Percentiles rank a stretch among this genome's conserved stretches.
Conservation (phyloP, 2,329 filamentous ascomycete genomes). For the Ceratocystis colombiana region DNA sequence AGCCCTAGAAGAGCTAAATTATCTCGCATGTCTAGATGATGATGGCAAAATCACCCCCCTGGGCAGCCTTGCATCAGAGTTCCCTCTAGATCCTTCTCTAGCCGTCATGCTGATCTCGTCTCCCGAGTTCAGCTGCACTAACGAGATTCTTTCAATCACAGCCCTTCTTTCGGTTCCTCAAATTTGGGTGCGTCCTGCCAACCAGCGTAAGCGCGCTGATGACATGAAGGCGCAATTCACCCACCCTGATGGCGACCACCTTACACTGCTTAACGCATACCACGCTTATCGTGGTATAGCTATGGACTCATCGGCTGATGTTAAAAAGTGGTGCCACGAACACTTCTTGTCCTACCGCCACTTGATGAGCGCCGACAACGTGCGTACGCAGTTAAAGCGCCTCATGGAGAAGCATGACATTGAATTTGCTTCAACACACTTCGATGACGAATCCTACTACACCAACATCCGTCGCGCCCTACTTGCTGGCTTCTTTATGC, state of each 20-base stretch:
- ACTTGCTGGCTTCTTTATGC: constrained; percentile 97
- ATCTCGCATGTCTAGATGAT: constrained; percentile 89
- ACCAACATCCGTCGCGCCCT: constrained; percentile 90
- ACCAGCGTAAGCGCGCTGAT: constrained; percentile 79
- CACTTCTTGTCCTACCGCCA: constrained; percentile 88
- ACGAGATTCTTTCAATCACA: constrained; percentile 93
- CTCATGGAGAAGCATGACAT: constrained; percentile 93
- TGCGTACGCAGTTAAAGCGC: constrained; percentile 78
- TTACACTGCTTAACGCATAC: constrained; percentile 94
- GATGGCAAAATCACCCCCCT: constrained; percentile 85
- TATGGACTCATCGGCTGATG: constrained; percentile 51
- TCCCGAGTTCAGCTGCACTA: constrained; percentile 96
- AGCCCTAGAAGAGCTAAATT: constrained; percentile 93
- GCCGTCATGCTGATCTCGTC: constrained; percentile 98
- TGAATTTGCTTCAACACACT: constrained; percentile 77
- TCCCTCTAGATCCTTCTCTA: constrained; percentile 84
- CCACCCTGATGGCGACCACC: constrained; percentile 85
- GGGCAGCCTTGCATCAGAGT: constrained; percentile 81
- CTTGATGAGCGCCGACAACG: constrained; percentile 85
- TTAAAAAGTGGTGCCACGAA: constrained; percentile 90
- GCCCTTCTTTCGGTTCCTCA: constrained; percentile 89
- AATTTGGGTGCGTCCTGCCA: constrained; percentile 79
- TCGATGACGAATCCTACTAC: constrained; percentile 95
- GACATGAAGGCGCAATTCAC: constrained; percentile 95
- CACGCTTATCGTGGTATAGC: constrained; percentile 80